Percentiles rank a stretch among this genome's conserved stretches.
Conservation (phyloP, 768 basidiomycete species). For the Xanthoconium purpureum region DNA sequence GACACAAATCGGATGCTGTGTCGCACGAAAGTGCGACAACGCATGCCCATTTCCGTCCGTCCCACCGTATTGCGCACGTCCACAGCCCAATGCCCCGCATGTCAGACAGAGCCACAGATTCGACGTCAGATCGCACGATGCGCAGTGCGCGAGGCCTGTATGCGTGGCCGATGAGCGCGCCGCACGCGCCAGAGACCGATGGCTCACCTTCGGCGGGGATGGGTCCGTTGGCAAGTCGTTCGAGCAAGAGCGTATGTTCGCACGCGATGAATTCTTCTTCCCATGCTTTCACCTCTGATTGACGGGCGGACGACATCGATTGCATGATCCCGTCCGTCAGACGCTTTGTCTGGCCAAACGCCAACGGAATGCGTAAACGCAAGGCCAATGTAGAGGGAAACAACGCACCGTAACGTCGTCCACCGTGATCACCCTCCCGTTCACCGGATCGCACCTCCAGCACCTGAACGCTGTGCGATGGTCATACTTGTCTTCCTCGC, state of each 20-base stretch:
- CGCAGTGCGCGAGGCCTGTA: constrained; percentile 77
- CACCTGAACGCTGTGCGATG: constrained; percentile 63
- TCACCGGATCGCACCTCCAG: constrained; percentile 63
- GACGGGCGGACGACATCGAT: constrained; percentile 83
- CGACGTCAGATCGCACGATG: constrained; percentile 77
- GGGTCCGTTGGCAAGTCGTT: constrained; percentile 37
- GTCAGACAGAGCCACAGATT: constrained; percentile 96
- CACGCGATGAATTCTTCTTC: constrained; percentile 90
- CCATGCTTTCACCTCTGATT: constrained; percentile 96
- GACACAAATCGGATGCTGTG: constrained; percentile 77
- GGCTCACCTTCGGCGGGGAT: constrained; percentile 28
- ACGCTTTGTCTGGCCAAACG: constrained; percentile 42
- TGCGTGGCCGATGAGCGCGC: background rate
- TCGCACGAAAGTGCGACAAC: constrained; percentile 67
- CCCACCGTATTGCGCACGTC: constrained; percentile 80
- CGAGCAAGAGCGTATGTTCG: constrained; percentile 67
- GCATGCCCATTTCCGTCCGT: constrained; percentile 88
- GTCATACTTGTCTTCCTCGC: constrained; percentile 87
- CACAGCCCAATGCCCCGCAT: constrained; percentile 89
- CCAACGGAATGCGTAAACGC: background rate
- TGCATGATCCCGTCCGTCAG: constrained; percentile 70
- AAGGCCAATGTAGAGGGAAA: background rate
- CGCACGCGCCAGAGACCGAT: background rate
- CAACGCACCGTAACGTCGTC: constrained; percentile 34
- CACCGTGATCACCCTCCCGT: constrained; percentile 45